Percentiles rank a stretch among this genome's conserved stretches.
Evolutionary conservation across 2,329 filamentous ascomycete species (phyloP).

Genomic region (Nothophaeocryptopus gaeumannii): DNA sequence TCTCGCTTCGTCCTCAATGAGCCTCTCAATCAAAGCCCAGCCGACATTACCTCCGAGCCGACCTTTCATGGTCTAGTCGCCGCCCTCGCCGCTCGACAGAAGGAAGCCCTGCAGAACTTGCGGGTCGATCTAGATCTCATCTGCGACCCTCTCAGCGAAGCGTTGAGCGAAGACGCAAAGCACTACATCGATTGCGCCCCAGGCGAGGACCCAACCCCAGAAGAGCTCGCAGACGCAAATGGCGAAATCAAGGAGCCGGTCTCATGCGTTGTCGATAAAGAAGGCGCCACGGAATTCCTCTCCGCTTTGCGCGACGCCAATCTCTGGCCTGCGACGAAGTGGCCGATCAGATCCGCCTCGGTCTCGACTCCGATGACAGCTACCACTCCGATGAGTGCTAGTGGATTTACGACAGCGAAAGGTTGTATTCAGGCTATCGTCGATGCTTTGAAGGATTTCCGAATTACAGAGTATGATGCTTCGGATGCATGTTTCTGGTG

Average conservation of each 20-base stretch:
- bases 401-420: slow-evolving; percentile 16
- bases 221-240: slow-evolving; percentile 8
- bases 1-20: slow-evolving; percentile 23
- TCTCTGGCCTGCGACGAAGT: slow-evolving; percentile 29
- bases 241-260: not conserved
- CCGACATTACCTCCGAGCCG: slow-evolving; percentile 1
- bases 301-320: slow-evolving; percentile 27
- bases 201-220: slow-evolving; percentile 22
- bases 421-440: slow-evolving; percentile 1
- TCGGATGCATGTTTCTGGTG: slow-evolving; percentile 32
- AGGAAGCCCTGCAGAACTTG: slow-evolving; percentile 10
- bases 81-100: slow-evolving; percentile 20
- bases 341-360: slow-evolving; percentile 13
- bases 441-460: slow-evolving; percentile 19
- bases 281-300: slow-evolving; percentile 24
- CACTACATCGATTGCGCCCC: slow-evolving; percentile 32
- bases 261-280: slow-evolving; percentile 27
- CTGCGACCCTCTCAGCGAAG: slow-evolving; percentile 25
- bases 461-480: slow-evolving; percentile 29
- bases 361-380: slow-evolving; percentile 21
- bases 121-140: slow-evolving; percentile 27
- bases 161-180: slow-evolving; percentile 22
- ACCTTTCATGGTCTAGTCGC: slow-evolving; percentile 11
- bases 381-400: slow-evolving; percentile 28
- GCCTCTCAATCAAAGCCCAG: slow-evolving; percentile 4